Evolutionary conservation across 257 asterid species (phyloP).

Genomic region (Jacaranda mimosifolia): DNA sequence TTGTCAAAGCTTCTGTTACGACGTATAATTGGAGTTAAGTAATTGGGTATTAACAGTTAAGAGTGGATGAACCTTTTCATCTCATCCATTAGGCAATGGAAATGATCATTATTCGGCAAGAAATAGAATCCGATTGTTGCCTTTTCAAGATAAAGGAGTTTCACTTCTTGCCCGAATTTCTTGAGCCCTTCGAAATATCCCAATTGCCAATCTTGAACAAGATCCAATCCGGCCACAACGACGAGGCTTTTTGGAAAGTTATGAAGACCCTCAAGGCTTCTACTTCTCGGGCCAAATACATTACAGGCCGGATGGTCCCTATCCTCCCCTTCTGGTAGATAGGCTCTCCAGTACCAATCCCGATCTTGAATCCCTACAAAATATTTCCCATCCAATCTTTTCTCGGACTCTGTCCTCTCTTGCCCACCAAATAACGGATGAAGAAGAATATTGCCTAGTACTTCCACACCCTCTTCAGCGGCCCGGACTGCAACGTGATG

Average conservation of each 20-base stretch:
- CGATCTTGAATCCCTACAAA: constrained; percentile 75
- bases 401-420: constrained; percentile 76
- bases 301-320: constrained; percentile 92
- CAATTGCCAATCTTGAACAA: constrained; percentile 85
- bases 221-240: constrained; percentile 87
- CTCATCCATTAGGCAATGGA: constrained; percentile 69
- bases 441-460: constrained; percentile 72
- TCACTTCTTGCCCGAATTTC: constrained; percentile 59
- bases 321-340: constrained; percentile 77
- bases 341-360: constrained; percentile 95
- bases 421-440: constrained; percentile 84
- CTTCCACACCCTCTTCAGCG: constrained; percentile 61
- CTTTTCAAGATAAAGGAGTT: constrained; percentile 61
- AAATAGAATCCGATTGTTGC: constrained; percentile 91
- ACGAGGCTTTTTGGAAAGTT: constrained; percentile 70
- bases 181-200: constrained; percentile 70
- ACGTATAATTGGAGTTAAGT: constrained; percentile 43
- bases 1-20: constrained; percentile 48
- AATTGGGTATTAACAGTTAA: constrained; percentile 39
- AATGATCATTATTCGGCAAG: constrained; percentile 85
- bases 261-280: constrained; percentile 44
- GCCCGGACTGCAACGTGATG: constrained; percentile 83
- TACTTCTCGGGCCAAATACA: constrained; percentile 73
- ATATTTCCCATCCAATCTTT: constrained; percentile 70
- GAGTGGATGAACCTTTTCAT: constrained; percentile 60